These are phyloP conservation scores for Fusarium sp. DNA, from an alignment of 2,329 filamentous ascomycete species.

Conservation along the genomic window DNA sequence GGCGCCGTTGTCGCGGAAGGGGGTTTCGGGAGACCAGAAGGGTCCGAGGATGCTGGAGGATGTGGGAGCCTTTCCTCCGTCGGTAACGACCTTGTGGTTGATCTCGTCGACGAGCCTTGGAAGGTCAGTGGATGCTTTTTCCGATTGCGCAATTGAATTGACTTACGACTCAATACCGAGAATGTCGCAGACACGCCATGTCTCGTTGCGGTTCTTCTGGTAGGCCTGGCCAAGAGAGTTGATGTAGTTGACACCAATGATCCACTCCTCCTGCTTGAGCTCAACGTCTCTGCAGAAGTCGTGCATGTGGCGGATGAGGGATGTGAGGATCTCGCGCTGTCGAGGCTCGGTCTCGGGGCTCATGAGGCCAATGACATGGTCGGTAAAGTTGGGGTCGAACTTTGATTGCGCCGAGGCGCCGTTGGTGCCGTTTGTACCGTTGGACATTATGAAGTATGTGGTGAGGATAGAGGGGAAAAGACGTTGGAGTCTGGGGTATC, in stretches of 20 bases:
- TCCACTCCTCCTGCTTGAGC: slow-evolving; percentile 81
- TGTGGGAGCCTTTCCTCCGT: slow-evolving; percentile 72
- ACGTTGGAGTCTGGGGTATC: slow-evolving; percentile 13
- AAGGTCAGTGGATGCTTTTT: neutral
- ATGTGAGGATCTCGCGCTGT: slow-evolving; percentile 70
- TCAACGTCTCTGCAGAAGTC: slow-evolving; percentile 83
- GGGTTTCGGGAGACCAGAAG: slow-evolving; percentile 81
- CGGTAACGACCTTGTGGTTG: slow-evolving; percentile 71
- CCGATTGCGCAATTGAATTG: neutral
- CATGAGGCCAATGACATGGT: slow-evolving; percentile 78
- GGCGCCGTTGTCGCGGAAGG: slow-evolving; percentile 75
- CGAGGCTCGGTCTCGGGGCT: slow-evolving; percentile 75
- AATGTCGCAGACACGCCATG: slow-evolving; percentile 78
- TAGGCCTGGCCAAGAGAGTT: slow-evolving; percentile 79
- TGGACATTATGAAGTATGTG: slow-evolving; percentile 32
- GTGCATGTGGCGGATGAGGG: slow-evolving; percentile 78
- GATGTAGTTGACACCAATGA: slow-evolving; percentile 78
- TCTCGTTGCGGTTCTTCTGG: slow-evolving; percentile 77
- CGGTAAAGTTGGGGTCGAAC: slow-evolving; percentile 83
- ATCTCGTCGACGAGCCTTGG: slow-evolving; percentile 60
- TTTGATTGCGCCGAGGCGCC: slow-evolving; percentile 36
- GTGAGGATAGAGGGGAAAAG: too few species aligned
- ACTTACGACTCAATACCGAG: slow-evolving; percentile 78
- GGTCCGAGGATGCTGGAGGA: slow-evolving; percentile 81
- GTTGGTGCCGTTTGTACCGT: slow-evolving; percentile 35